phyloP scores from a whole-genome alignment of 352 stramenopile species.

The Globisporangium camurandrum region DNA sequence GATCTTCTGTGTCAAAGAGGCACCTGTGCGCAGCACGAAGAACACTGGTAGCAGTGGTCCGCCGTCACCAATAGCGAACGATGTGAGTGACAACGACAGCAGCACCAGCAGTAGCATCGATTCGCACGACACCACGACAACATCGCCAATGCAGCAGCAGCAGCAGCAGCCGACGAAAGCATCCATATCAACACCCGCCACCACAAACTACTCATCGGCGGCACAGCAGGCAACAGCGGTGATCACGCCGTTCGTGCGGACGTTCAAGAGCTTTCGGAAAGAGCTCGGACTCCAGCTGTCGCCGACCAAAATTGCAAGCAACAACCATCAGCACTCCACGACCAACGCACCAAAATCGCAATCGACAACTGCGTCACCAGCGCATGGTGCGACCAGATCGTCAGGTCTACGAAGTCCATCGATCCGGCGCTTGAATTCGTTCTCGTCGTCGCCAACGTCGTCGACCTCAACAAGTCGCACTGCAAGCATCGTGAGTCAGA shows the following conservation, averaged over 20 bases:
- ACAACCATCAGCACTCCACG: slow-evolving; percentile 4
- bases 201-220: slow-evolving; percentile 2
- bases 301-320: slow-evolving; percentile 5
- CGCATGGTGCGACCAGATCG: not conserved
- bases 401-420: slow-evolving; percentile 9
- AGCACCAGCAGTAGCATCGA: slow-evolving; percentile 26
- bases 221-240: slow-evolving; percentile 4
- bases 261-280: slow-evolving; percentile 59
- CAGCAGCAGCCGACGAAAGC: not conserved
- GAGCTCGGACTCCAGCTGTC: slow-evolving; percentile 24
- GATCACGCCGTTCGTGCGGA: slow-evolving; percentile 31
- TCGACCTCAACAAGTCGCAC: slow-evolving; percentile 4
- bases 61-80: slow-evolving; percentile 28
- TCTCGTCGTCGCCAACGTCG: not conserved
- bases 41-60: no score
- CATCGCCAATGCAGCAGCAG: not conserved
- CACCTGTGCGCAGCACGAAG: slow-evolving; percentile 22
- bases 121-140: slow-evolving; percentile 10
- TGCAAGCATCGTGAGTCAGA: slow-evolving; percentile 12
- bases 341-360: not conserved
- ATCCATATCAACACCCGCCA: not conserved
- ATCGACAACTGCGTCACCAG: not conserved
- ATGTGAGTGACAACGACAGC: slow-evolving; percentile 32
- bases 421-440: slow-evolving; percentile 7
- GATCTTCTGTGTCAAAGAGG: slow-evolving; percentile 39